phyloP scores from a whole-genome alignment of 2,329 filamentous ascomycete genomes.

The Hypoxylon sp. region DNA sequence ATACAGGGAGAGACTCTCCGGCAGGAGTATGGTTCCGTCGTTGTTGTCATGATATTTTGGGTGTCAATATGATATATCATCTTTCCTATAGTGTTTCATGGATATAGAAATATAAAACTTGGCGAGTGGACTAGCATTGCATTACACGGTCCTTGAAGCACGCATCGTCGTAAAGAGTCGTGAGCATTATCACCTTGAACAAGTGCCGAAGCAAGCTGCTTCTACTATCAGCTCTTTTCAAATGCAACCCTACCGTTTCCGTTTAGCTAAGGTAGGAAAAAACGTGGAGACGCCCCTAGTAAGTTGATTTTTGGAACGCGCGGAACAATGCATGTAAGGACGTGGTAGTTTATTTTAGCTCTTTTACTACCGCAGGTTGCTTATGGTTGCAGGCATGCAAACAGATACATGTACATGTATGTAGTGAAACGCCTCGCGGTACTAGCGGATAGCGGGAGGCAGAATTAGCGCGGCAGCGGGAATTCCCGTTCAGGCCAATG shows the following conservation, averaged over 20 bases:
- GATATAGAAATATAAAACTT: not conserved
- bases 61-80: not conserved
- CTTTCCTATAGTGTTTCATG: constrained; percentile 9
- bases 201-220: constrained; percentile 11
- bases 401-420: too few species aligned
- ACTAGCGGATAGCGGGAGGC: not conserved
- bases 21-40: not conserved
- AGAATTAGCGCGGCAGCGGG: not conserved
- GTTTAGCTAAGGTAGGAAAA: not conserved
- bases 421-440: not conserved
- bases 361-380: not conserved
- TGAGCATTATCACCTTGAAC: constrained; percentile 3
- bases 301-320: too few species aligned
- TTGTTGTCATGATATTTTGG: not conserved
- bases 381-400: too few species aligned
- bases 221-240: not conserved
- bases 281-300: not conserved
- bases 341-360: not conserved
- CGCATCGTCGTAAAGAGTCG: not conserved
- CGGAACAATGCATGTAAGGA: not conserved
- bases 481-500: not conserved
- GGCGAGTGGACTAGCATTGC: constrained; percentile 1
- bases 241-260: constrained; percentile 1
- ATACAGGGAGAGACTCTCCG: not conserved
- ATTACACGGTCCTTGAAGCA: not conserved